These are phyloP conservation scores for Alternaria angustiovoidea DNA, from an alignment of 2,329 filamentous ascomycete species.

Conservation along the genomic window DNA sequence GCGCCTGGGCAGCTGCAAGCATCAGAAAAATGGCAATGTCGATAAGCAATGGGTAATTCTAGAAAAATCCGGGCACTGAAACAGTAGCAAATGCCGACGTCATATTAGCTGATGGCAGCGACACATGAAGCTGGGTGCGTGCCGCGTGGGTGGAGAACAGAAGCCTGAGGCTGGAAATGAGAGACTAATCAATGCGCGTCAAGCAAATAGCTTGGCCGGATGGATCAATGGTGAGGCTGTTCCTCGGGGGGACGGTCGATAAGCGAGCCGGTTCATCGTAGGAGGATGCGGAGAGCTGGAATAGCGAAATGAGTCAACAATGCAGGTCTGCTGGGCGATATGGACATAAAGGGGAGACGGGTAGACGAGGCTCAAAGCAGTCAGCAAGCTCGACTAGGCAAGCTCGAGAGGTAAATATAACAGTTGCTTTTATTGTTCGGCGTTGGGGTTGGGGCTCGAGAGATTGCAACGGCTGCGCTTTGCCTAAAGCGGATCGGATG, in stretches of 20 bases:
- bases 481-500: constrained; percentile 7
- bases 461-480: constrained; percentile 20
- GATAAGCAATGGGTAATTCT: constrained; percentile 3
- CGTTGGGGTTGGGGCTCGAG: constrained; percentile 6
- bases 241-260: constrained; percentile 13
- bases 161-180: constrained; percentile 16
- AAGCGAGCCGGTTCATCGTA: constrained; percentile 18
- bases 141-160: background rate
- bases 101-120: background rate
- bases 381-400: background rate
- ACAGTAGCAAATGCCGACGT: constrained; percentile 7
- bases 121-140: constrained; percentile 6
- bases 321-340: constrained; percentile 2
- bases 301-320: constrained; percentile 1
- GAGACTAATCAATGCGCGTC: constrained; percentile 19
- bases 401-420: constrained; percentile 8
- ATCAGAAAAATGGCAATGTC: background rate
- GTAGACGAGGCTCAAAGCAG: constrained; percentile 1
- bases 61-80: constrained; percentile 1
- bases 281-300: background rate
- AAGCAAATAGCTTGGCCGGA: constrained; percentile 19
- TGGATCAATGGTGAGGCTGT: constrained; percentile 16
- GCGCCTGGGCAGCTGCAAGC: background rate
- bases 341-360: constrained; percentile 10
- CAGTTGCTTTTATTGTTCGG: constrained; percentile 8